phyloP scores from a whole-genome alignment of 163 green algal species.

The Prototheca cutis region DNA sequence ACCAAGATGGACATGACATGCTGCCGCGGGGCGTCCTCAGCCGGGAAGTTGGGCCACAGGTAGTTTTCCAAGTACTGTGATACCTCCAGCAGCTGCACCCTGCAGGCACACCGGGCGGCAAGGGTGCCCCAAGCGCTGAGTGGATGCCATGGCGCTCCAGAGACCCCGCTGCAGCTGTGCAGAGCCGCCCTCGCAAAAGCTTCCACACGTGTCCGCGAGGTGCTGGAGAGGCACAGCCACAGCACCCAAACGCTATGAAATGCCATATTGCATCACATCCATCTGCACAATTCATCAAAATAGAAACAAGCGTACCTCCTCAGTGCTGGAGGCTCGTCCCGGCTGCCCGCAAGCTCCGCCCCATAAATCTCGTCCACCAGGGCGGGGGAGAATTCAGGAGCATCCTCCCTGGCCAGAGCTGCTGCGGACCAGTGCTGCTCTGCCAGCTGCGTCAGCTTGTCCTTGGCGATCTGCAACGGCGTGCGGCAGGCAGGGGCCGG shows the following conservation, averaged over 20 bases:
- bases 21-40: slow-evolving; percentile 21
- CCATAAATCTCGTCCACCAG: slow-evolving; percentile 73
- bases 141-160: too few relatives aligned
- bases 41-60: slow-evolving; percentile 75
- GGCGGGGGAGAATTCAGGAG: slow-evolving; percentile 27
- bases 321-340: slow-evolving; percentile 17
- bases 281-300: too few relatives aligned
- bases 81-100: slow-evolving; percentile 81
- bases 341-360: slow-evolving; percentile 51
- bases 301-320: slow-evolving; percentile 13
- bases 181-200: too few relatives aligned
- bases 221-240: too few relatives aligned
- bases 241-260: too few relatives aligned
- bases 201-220: too few relatives aligned
- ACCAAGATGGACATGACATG: slow-evolving; percentile 42
- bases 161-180: too few relatives aligned
- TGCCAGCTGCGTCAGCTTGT: slow-evolving; percentile 58
- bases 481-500: neutral
- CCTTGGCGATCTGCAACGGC: slow-evolving; percentile 45
- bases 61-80: slow-evolving; percentile 95
- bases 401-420: slow-evolving; percentile 3
- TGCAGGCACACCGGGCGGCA: slow-evolving; percentile 20
- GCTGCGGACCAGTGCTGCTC: slow-evolving; percentile 48
- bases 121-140: neutral
- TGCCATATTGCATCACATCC: too few relatives aligned